Conservation (phyloP, 148 eudicot species). For the Fagopyrum tataricum region DNA sequence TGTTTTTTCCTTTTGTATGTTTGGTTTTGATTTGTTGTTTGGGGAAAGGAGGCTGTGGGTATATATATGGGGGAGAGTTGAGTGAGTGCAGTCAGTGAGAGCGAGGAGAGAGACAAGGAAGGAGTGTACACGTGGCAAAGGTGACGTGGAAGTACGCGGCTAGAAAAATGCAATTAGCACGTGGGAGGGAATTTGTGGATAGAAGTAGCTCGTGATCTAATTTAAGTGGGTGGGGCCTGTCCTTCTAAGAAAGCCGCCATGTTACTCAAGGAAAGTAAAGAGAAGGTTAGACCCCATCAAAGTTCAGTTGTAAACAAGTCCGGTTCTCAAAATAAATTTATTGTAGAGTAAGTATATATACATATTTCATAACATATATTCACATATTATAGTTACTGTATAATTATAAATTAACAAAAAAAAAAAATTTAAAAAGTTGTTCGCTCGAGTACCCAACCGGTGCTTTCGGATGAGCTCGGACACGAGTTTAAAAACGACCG, state of each 20-base stretch:
- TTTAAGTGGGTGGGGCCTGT: not conserved
- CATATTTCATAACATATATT: no score
- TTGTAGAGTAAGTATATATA: no score
- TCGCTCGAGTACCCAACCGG: no score
- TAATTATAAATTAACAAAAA: no score
- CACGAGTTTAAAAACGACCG: no score
- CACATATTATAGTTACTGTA: no score
- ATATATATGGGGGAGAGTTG: not conserved
- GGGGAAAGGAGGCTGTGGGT: not conserved
- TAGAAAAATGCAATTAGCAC: not conserved
- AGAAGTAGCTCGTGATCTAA: not conserved
- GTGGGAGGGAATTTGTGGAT: not conserved
- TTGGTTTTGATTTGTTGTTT: not conserved
- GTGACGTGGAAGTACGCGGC: slow-evolving; percentile 5
- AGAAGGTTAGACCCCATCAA: no score
- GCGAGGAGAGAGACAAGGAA: not conserved
- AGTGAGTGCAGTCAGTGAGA: slow-evolving; percentile 6
- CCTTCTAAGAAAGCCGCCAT: not conserved
- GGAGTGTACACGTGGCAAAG: slow-evolving; percentile 8
- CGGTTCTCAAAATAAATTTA: no score
- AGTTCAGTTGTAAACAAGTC: no score
- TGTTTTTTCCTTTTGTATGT: not conserved
- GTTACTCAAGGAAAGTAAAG: not conserved
- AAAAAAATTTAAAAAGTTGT: no score
- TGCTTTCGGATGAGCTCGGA: no score